Evolutionary conservation across 306 rosid species (phyloP).

Genomic region (Phaseolus lunatus): DNA sequence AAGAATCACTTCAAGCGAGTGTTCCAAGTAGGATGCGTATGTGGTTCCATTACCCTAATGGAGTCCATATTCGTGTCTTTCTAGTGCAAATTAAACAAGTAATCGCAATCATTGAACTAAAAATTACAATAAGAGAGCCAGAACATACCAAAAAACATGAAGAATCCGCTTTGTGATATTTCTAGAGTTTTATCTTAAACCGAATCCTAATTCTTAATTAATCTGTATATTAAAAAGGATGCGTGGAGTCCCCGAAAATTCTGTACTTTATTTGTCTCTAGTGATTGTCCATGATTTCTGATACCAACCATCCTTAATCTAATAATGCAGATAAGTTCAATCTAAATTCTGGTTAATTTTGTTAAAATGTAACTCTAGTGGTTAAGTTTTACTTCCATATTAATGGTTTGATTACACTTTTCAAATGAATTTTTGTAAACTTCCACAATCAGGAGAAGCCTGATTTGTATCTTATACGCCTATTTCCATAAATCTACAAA

Average conservation of each 20-base stretch:
- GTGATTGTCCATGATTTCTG: not conserved
- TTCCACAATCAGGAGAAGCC: too few species aligned
- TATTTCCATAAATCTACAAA: too few species aligned
- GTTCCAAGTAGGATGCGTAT: constrained; percentile 26
- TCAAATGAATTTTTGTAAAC: too few species aligned
- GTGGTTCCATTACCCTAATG: not conserved
- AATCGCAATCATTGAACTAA: constrained; percentile 6
- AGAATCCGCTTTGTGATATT: not conserved
- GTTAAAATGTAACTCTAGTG: too few species aligned
- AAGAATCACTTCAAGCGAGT: constrained; percentile 16
- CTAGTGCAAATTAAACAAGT: constrained; percentile 28
- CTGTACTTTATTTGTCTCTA: not conserved
- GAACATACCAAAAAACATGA: not conserved
- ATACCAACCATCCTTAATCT: not conserved
- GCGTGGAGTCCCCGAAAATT: not conserved
- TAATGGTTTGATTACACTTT: not conserved
- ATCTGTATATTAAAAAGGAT: not conserved
- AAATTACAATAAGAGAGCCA: not conserved
- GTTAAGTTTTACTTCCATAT: too few species aligned
- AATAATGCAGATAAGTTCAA: too few species aligned
- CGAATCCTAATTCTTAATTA: not conserved
- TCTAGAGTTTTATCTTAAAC: not conserved
- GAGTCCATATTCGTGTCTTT: constrained; percentile 11
- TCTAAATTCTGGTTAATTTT: too few species aligned
- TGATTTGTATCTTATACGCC: too few species aligned